These are phyloP conservation scores for Macrolepiota albuminosa DNA, from an alignment of 768 basidiomycete genomes.

Conservation along the genomic window DNA sequence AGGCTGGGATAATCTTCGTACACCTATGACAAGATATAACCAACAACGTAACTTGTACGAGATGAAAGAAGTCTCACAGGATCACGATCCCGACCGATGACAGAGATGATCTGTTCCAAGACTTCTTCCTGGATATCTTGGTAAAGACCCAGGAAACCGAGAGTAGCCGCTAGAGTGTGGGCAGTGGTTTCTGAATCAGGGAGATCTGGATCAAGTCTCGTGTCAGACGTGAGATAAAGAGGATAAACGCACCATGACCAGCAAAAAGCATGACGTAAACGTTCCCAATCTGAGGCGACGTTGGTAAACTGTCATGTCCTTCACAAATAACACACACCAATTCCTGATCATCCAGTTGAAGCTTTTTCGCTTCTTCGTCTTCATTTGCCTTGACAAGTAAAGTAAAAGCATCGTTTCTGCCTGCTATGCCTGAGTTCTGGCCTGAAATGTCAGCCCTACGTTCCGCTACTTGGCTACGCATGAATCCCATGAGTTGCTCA, in stretches of 20 bases:
- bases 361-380: slow-evolving; percentile 35
- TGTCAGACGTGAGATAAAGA: not conserved
- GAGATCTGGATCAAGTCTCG: not conserved
- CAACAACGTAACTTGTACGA: not conserved
- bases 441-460: slow-evolving; percentile 26
- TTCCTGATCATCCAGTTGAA: slow-evolving; percentile 34
- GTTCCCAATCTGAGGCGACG: slow-evolving; percentile 41
- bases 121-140: slow-evolving; percentile 40
- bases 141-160: slow-evolving; percentile 39
- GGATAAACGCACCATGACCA: slow-evolving; percentile 41
- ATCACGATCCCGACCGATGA: slow-evolving; percentile 29
- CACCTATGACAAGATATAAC: slow-evolving; percentile 17
- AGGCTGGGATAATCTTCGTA: slow-evolving; percentile 37
- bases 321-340: slow-evolving; percentile 23
- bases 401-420: slow-evolving; percentile 32
- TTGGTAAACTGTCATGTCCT: not conserved
- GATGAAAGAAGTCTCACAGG: slow-evolving; percentile 22
- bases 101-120: slow-evolving; percentile 31
- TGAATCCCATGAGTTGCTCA: slow-evolving; percentile 29
- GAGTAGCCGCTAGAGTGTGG: slow-evolving; percentile 35
- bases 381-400: slow-evolving; percentile 43
- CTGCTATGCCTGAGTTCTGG: not conserved
- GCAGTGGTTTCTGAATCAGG: slow-evolving; percentile 37
- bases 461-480: slow-evolving; percentile 31
- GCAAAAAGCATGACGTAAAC: slow-evolving; percentile 50